Evolutionary conservation across 163 green algal genomes (phyloP).

Genomic region (Volvox carteri): DNA sequence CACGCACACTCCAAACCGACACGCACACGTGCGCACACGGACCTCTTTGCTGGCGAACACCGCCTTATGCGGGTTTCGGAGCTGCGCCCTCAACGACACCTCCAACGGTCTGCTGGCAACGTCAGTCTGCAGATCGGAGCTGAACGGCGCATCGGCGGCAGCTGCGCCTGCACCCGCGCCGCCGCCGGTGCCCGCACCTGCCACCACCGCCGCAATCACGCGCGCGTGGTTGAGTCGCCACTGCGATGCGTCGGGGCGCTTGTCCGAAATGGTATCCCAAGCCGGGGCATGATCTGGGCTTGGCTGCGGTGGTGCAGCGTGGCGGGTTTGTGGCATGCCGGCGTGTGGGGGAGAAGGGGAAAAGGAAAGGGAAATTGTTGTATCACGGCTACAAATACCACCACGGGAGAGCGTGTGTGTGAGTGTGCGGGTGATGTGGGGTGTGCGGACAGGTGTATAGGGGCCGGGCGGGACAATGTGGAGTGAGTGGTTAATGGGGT

Average conservation of each 20-base stretch:
- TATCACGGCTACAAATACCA: background rate
- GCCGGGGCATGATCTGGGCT: background rate
- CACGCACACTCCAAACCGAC: too few species aligned
- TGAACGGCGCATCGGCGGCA: background rate
- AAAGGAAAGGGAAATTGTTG: background rate
- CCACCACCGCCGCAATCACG: background rate
- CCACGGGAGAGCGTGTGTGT: background rate
- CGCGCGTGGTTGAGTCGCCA: slow-evolving; percentile 22
- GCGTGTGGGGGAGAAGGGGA: background rate
- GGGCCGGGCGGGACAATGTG: too few species aligned
- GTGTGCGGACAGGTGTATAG: background rate
- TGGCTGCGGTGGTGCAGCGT: background rate
- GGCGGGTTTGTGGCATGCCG: background rate
- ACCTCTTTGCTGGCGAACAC: slow-evolving; percentile 37
- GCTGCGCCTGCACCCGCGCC: background rate
- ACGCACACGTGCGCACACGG: too few species aligned
- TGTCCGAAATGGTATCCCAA: background rate
- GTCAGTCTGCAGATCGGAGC: slow-evolving; percentile 4
- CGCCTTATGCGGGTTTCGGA: background rate
- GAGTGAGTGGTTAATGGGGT: too few species aligned
- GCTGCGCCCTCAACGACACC: slow-evolving; percentile 14
- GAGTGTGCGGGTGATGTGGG: background rate
- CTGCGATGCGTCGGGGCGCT: background rate
- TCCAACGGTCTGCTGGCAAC: slow-evolving; percentile 21
- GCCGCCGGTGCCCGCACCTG: background rate